Percentiles rank a stretch among this genome's conserved stretches.
phyloP scores from a whole-genome alignment of 208 protist genomes.

The Trichomonas tenax region DNA sequence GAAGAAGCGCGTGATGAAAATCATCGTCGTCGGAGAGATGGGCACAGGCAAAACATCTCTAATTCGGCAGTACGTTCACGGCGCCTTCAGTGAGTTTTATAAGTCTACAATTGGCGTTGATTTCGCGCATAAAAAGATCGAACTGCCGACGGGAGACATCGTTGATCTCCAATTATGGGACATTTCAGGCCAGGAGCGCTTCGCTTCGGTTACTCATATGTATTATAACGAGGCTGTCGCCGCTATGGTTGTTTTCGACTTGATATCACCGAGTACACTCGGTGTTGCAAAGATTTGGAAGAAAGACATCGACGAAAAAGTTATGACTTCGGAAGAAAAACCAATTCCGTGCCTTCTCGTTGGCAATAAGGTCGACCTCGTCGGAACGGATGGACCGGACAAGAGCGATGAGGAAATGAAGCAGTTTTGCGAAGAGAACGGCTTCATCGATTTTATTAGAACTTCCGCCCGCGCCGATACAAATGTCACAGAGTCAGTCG shows the following conservation, averaged over 20 bases:
- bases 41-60: slow-evolving; percentile 10
- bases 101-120: slow-evolving; percentile 15
- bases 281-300: not conserved
- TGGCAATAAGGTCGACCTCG: not conserved
- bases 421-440: not conserved
- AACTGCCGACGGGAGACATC: not conserved
- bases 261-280: not conserved
- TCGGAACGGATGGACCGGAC: not conserved
- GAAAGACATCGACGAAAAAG: slow-evolving; percentile 12
- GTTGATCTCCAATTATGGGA: slow-evolving; percentile 15
- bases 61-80: not conserved
- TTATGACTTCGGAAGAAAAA: not conserved
- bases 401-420: not conserved
- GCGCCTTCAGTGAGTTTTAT: not conserved
- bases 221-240: slow-evolving; percentile 3
- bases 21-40: slow-evolving; percentile 15
- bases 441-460: not conserved
- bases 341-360: not conserved
- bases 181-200: slow-evolving; percentile 9
- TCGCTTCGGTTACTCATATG: not conserved
- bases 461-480: not conserved
- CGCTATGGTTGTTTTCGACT: slow-evolving; percentile 10
- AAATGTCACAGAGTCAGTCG: not conserved
- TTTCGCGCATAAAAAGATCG: not conserved
- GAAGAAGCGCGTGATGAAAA: not conserved